phyloP scores from a whole-genome alignment of 495 filamentous ascomycete species.

The Daldinia vernicosa region DNA sequence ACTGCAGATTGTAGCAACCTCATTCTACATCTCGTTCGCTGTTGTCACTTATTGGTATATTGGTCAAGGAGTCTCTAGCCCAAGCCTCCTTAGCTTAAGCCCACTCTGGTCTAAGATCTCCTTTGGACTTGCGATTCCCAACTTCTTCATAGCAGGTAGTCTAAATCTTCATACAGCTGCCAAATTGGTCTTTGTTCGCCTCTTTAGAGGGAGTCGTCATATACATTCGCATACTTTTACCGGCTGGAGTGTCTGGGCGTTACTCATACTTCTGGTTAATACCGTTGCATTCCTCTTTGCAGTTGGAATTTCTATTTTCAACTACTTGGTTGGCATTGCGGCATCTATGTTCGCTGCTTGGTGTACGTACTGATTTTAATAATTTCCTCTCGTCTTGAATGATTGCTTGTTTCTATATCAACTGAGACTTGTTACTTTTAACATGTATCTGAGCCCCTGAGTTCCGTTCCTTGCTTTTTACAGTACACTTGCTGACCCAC shows the following conservation, averaged over 20 bases:
- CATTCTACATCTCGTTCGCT: constrained; percentile 66
- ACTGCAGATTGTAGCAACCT: constrained; percentile 65
- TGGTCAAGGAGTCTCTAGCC: constrained; percentile 64
- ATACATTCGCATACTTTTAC: constrained; percentile 48
- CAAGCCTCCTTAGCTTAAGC: constrained; percentile 66
- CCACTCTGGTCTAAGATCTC: constrained; percentile 68
- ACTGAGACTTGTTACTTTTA: no score
- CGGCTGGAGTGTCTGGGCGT: constrained; percentile 62
- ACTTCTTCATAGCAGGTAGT: constrained; percentile 72
- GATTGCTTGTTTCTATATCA: no score
- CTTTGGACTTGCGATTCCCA: constrained; percentile 77
- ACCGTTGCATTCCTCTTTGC: constrained; percentile 70
- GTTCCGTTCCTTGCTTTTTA: background rate
- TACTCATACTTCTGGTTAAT: constrained; percentile 65
- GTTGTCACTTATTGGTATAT: constrained; percentile 74
- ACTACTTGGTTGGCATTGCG: constrained; percentile 61
- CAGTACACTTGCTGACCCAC: background rate
- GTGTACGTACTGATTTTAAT: constrained; percentile 38
- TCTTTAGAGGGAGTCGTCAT: constrained; percentile 56
- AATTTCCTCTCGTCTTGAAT: no score
- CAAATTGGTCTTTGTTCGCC: constrained; percentile 72
- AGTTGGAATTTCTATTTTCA: constrained; percentile 71
- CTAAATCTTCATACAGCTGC: constrained; percentile 66
- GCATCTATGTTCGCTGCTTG: constrained; percentile 64
- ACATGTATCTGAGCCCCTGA: no score